Percentiles rank a stretch among this genome's conserved stretches.
phyloP scores from a whole-genome alignment of 2,329 filamentous ascomycete species.

The Thelonectria rubi region DNA sequence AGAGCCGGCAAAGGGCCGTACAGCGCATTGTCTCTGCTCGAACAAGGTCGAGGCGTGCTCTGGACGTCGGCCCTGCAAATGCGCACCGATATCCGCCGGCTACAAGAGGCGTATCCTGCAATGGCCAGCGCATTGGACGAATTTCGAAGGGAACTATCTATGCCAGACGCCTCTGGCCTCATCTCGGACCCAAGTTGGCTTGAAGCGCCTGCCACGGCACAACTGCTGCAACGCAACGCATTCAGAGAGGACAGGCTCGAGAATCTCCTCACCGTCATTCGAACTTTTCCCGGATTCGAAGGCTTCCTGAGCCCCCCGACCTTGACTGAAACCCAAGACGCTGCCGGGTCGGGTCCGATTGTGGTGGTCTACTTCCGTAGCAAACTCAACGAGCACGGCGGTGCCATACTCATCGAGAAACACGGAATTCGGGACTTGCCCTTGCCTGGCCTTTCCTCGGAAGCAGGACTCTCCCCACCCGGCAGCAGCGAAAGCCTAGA shows the following conservation, averaged over 20 bases:
- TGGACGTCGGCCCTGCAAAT: neutral
- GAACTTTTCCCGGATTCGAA: neutral
- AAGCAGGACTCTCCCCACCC: neutral
- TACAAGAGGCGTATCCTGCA: neutral
- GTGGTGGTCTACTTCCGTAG: neutral
- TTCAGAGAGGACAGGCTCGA: neutral
- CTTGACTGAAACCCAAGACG: neutral
- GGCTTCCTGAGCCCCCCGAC: neutral
- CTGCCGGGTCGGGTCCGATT: neutral
- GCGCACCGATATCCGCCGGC: neutral
- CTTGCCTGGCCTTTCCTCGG: neutral
- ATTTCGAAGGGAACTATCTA: neutral
- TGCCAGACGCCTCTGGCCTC: neutral
- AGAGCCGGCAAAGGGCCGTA: neutral
- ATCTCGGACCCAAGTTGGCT: neutral
- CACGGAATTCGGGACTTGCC: neutral
- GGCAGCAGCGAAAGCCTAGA: conserved; percentile 26
- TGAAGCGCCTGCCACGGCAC: neutral
- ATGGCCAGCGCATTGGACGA: neutral
- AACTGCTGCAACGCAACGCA: neutral
- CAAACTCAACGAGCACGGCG: no score
- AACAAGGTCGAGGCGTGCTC: neutral
- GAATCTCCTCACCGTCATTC: neutral
- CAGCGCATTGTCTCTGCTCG: neutral
- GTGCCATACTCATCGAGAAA: neutral